These are phyloP conservation scores for Epichloe hybrida DNA, from an alignment of 2,329 filamentous ascomycete species.

Conservation along the genomic window DNA sequence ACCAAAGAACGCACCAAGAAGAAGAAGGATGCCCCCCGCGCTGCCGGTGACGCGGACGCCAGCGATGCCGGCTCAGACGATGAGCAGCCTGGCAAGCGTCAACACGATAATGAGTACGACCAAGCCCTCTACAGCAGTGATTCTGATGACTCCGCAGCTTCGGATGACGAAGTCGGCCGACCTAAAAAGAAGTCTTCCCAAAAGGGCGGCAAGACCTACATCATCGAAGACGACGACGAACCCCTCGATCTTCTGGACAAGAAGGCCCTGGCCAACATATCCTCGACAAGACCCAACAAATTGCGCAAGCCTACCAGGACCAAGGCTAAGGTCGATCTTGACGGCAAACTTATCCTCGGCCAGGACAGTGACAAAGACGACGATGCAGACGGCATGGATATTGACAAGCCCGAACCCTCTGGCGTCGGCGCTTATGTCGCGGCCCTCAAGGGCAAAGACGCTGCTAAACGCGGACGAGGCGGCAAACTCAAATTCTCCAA, in stretches of 20 bases:
- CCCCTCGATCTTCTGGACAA: slow-evolving; percentile 88
- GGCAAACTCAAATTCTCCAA: slow-evolving; percentile 63
- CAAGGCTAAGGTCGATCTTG: slow-evolving; percentile 57
- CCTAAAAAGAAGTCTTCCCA: slow-evolving; percentile 33
- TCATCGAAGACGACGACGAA: slow-evolving; percentile 88
- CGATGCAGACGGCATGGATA: slow-evolving; percentile 43
- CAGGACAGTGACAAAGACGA: slow-evolving; percentile 35
- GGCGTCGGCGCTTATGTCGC: slow-evolving; percentile 58
- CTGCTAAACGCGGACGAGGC: slow-evolving; percentile 48
- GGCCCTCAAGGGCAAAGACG: slow-evolving; percentile 54
- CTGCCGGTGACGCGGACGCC: slow-evolving; percentile 42
- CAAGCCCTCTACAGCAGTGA: slow-evolving; percentile 85
- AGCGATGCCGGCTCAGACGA: slow-evolving; percentile 37
- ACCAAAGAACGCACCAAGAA: slow-evolving; percentile 82
- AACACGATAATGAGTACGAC: slow-evolving; percentile 88
- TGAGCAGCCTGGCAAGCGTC: slow-evolving; percentile 30
- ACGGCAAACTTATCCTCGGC: slow-evolving; percentile 70
- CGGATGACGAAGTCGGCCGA: slow-evolving; percentile 39
- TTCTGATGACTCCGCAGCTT: slow-evolving; percentile 37
- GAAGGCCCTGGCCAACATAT: slow-evolving; percentile 82
- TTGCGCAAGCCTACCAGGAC: slow-evolving; percentile 40
- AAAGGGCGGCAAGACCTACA: slow-evolving; percentile 62
- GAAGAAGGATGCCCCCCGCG: slow-evolving; percentile 61
- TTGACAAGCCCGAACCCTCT: slow-evolving; percentile 48
- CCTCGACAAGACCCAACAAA: slow-evolving; percentile 69